Conservation (phyloP, 306 rosid genomes). For the Casuarina cunninghamiana region DNA sequence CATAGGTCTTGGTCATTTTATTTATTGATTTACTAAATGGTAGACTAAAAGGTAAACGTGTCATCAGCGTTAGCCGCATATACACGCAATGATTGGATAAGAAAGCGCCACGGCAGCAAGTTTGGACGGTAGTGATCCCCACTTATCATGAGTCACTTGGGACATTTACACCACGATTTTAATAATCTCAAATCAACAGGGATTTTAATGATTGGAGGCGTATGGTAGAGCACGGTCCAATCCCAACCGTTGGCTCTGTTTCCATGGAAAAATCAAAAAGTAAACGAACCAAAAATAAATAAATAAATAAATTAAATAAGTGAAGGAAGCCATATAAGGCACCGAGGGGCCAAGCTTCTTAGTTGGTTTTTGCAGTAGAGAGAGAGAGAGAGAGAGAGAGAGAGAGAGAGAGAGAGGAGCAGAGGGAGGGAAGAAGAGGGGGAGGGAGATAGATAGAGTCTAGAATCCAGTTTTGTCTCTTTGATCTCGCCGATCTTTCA, state of each 20-base stretch:
- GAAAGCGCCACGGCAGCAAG: slow-evolving; percentile 38
- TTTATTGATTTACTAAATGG: neutral
- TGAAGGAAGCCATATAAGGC: neutral
- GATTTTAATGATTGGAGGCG: slow-evolving; percentile 6
- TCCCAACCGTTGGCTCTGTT: slow-evolving; percentile 29
- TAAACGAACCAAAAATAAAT: slow-evolving; percentile 1
- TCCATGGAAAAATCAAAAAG: slow-evolving; percentile 16
- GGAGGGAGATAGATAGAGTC: slow-evolving; percentile 29
- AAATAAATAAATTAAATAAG: neutral
- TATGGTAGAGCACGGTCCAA: slow-evolving; percentile 27
- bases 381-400: slow-evolving; percentile 7
- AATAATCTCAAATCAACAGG: neutral
- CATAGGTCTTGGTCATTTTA: neutral
- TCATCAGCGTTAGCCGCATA: slow-evolving; percentile 20
- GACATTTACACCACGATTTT: slow-evolving; percentile 14
- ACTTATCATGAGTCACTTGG: slow-evolving; percentile 24
- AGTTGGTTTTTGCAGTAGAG: slow-evolving; percentile 20
- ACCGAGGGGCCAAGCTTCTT: neutral
- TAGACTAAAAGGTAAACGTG: slow-evolving; percentile 34
- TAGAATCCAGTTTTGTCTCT: slow-evolving; percentile 21
- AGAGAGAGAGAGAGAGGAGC: neutral
- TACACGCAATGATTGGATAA: slow-evolving; percentile 34
- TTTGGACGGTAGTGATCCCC: slow-evolving; percentile 31
- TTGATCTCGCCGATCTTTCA: slow-evolving; percentile 17
- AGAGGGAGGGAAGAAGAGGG: slow-evolving; percentile 21